These are phyloP conservation scores for Teratosphaeria gauchensis DNA, from an alignment of 2,329 filamentous ascomycete genomes.

Conservation along the genomic window DNA sequence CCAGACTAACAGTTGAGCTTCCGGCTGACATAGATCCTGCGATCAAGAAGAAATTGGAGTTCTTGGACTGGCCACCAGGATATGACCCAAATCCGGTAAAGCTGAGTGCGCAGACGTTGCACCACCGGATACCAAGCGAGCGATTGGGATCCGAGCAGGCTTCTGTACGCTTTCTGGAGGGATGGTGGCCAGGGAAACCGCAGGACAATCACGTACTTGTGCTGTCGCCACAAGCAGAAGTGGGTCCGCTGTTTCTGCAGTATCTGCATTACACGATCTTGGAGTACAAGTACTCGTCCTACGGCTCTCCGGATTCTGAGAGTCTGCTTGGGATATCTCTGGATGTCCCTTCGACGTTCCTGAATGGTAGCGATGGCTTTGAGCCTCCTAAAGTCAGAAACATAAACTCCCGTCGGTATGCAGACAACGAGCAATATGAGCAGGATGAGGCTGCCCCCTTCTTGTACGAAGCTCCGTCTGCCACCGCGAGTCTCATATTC, in stretches of 20 bases:
- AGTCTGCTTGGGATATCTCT: slow-evolving; percentile 71
- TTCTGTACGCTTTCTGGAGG: slow-evolving; percentile 68
- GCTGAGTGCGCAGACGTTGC: slow-evolving; percentile 50
- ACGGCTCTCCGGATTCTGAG: slow-evolving; percentile 35
- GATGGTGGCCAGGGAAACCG: slow-evolving; percentile 68
- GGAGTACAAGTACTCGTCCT: slow-evolving; percentile 63
- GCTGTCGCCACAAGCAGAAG: slow-evolving; percentile 68
- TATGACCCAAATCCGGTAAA: slow-evolving; percentile 34
- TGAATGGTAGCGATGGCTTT: slow-evolving; percentile 54
- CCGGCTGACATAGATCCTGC: slow-evolving; percentile 59
- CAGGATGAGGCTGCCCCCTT: slow-evolving; percentile 47
- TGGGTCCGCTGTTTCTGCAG: slow-evolving; percentile 74
- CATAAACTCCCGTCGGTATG: slow-evolving; percentile 25
- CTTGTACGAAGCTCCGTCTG: slow-evolving; percentile 76
- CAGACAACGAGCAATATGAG: slow-evolving; percentile 13
- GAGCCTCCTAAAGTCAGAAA: slow-evolving; percentile 32
- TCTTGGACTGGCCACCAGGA: slow-evolving; percentile 59
- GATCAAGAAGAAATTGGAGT: slow-evolving; percentile 52
- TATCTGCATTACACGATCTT: slow-evolving; percentile 73
- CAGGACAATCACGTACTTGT: slow-evolving; percentile 67
- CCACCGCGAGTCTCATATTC: slow-evolving; percentile 71
- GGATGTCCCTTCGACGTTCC: slow-evolving; percentile 55
- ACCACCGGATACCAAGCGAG: slow-evolving; percentile 59
- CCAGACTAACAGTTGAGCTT: slow-evolving; percentile 76
- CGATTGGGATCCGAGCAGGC: slow-evolving; percentile 58